Conservation (phyloP, 805 yeast genomes). For the Candida dajiaensis region DNA sequence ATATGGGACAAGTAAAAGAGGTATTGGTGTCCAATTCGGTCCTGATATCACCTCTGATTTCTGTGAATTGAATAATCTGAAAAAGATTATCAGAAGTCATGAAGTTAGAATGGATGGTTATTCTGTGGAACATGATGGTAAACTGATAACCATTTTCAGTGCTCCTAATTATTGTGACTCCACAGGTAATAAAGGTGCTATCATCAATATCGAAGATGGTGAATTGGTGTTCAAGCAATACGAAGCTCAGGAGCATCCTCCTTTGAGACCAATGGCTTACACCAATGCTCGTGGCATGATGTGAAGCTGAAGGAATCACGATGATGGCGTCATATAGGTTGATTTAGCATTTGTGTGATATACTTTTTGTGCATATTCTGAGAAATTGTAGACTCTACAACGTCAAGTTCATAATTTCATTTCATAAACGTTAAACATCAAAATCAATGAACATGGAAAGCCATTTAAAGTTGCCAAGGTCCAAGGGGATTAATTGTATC, state of each 20-base stretch:
- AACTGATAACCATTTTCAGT: constrained; percentile 88
- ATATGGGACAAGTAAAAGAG: constrained; percentile 84
- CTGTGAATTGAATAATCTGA: constrained; percentile 63
- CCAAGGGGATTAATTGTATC: constrained; percentile 8
- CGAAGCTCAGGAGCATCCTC: constrained; percentile 84
- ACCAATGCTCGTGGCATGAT: constrained; percentile 31
- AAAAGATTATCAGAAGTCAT: constrained; percentile 86
- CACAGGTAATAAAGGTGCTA: constrained; percentile 88
- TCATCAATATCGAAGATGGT: constrained; percentile 53
- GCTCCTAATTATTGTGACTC: constrained; percentile 98
- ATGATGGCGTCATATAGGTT: background rate
- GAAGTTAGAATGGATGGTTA: constrained; percentile 93
- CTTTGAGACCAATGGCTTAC: constrained; percentile 92
- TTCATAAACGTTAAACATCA: background rate
- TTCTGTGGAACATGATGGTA: constrained; percentile 80
- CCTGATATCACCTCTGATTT: constrained; percentile 86
- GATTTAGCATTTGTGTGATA: background rate
- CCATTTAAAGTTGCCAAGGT: too few species aligned
- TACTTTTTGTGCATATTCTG: background rate
- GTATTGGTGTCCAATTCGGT: constrained; percentile 94
- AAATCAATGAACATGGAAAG: too few species aligned
- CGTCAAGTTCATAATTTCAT: background rate
- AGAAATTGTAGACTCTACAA: background rate
- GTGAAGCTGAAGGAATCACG: background rate
- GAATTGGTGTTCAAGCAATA: constrained; percentile 56